Evolutionary conservation across 2,329 filamentous ascomycete genomes (phyloP).

Genomic region (Mycocentrospora acerina): DNA sequence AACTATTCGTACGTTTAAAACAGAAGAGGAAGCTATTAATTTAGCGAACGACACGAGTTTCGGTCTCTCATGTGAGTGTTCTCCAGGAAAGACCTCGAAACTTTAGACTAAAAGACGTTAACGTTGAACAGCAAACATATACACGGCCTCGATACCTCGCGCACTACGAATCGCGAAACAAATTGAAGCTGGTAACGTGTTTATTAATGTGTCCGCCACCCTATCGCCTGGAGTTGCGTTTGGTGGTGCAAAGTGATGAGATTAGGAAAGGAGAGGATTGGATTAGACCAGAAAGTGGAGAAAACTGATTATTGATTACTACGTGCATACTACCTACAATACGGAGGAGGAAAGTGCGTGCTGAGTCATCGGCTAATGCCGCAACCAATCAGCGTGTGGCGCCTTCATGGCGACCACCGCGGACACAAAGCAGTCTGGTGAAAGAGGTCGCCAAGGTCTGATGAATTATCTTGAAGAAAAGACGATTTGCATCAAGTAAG

Average conservation of each 20-base stretch:
- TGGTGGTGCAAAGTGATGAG: too few relatives aligned
- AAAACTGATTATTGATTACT: too few relatives aligned
- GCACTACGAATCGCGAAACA: conserved; percentile 31
- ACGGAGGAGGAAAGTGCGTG: too few relatives aligned
- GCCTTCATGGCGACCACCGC: too few relatives aligned
- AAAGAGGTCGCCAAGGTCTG: conserved; percentile 29
- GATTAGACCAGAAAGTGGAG: too few relatives aligned
- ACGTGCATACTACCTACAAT: too few relatives aligned
- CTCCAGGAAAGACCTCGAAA: too few relatives aligned
- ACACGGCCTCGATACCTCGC: conserved; percentile 26
- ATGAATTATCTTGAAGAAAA: conserved; percentile 38
- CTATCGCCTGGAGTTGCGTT: conserved; percentile 27
- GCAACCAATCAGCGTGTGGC: too few relatives aligned
- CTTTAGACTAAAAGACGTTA: too few relatives aligned
- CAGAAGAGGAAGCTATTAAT: conserved; percentile 35
- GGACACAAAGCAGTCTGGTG: conserved; percentile 37
- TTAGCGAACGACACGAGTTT: conserved; percentile 35
- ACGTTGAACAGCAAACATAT: conserved; percentile 26
- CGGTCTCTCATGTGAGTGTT: conserved; percentile 27
- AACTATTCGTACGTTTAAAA: conserved; percentile 31
- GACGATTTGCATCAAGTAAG: conserved; percentile 35
- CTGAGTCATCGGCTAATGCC: too few relatives aligned
- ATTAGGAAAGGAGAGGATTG: too few relatives aligned
- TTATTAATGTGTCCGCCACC: conserved; percentile 28
- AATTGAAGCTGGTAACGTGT: conserved; percentile 36